These are phyloP conservation scores for Aspergillus diversus DNA, from an alignment of 495 filamentous ascomycete species.

Conservation along the genomic window DNA sequence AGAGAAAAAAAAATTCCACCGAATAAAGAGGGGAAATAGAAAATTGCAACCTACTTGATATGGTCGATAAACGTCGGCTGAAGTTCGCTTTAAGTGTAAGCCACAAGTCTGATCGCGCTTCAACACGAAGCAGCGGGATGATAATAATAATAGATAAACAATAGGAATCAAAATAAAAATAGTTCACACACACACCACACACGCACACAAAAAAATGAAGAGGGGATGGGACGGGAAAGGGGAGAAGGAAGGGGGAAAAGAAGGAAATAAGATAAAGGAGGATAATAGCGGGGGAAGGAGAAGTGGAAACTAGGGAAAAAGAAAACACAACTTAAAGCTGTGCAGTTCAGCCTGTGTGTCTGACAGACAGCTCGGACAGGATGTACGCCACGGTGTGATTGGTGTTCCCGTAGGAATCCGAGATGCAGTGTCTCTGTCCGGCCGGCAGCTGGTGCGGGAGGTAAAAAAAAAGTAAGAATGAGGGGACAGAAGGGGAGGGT, in stretches of 20 bases:
- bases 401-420: constrained; percentile 27
- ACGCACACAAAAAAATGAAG: constrained; percentile 17
- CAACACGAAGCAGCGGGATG: constrained; percentile 21
- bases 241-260: constrained; percentile 23
- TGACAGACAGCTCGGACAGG: constrained; percentile 24
- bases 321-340: constrained; percentile 21
- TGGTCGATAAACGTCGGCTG: constrained; percentile 61
- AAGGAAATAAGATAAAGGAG: constrained; percentile 25
- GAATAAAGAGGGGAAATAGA: constrained; percentile 14
- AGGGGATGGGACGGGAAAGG: constrained; percentile 11
- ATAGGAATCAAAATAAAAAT: constrained; percentile 21
- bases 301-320: constrained; percentile 16
- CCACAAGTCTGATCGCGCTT: constrained; percentile 19
- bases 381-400: constrained; percentile 26
- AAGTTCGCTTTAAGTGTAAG: constrained; percentile 27
- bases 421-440: constrained; percentile 18
- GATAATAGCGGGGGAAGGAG: constrained; percentile 31
- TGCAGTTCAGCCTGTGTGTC: constrained; percentile 19
- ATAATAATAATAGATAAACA: constrained; percentile 24
- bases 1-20: constrained; percentile 11
- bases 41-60: constrained; percentile 52
- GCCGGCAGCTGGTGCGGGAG: constrained; percentile 2
- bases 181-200: constrained; percentile 10
- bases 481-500: neutral
- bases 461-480: constrained; percentile 2